Conservation (phyloP, 2,329 filamentous ascomycete species). For the Chalaropsis ovoidea region DNA sequence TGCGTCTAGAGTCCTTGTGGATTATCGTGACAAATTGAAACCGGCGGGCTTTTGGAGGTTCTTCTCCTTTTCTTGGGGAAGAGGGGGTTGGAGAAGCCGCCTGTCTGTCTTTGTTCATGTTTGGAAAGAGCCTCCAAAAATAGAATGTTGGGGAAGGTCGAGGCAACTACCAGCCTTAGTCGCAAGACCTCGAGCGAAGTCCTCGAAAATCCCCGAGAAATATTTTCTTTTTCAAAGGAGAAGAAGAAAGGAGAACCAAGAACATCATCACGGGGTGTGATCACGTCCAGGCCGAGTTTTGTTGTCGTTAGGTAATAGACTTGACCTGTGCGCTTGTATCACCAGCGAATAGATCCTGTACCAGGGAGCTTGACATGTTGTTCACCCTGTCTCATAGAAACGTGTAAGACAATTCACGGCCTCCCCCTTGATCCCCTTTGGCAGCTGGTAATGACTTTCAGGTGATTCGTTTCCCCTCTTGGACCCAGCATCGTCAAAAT, state of each 20-base stretch:
- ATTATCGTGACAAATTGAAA: constrained; percentile 14
- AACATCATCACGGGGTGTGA: constrained; percentile 2
- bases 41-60: neutral
- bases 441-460: neutral
- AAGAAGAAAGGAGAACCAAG: neutral
- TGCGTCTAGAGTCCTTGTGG: neutral
- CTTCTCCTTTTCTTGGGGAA: neutral
- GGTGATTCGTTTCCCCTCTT: neutral
- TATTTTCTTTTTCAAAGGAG: too few relatives aligned
- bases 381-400: neutral
- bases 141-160: neutral
- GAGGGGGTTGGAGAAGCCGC: neutral
- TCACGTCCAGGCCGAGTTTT: neutral
- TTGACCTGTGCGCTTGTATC: constrained; percentile 15
- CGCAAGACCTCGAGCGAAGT: neutral
- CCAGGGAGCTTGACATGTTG: constrained; percentile 5
- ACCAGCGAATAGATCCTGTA: constrained; percentile 4
- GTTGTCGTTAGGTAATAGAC: constrained; percentile 11
- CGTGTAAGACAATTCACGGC: constrained; percentile 4
- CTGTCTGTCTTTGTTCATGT: neutral
- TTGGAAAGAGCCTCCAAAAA: constrained; percentile 4
- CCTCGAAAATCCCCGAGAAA: neutral
- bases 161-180: neutral
- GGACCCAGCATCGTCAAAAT: neutral
- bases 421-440: neutral